Evolutionary conservation across 192 early-diverging fungal genomes (phyloP).

Genomic region (Phlyctochytrium planicorne): DNA sequence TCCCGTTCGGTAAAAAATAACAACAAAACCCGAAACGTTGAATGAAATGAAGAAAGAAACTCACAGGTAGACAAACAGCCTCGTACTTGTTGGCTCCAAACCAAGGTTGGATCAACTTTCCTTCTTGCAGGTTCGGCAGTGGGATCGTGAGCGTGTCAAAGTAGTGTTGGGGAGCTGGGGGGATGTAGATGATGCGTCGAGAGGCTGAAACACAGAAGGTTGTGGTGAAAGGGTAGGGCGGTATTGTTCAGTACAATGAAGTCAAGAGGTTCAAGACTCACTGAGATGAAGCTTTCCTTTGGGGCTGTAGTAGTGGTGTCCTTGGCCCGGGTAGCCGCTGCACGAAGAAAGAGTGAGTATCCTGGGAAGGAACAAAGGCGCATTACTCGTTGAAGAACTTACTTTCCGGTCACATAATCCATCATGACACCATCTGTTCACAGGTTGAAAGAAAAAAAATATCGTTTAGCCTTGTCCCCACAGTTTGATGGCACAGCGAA

Average conservation of each 20-base stretch:
- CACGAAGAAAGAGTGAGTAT: background rate
- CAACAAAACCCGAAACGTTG: no score
- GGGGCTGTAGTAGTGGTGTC: background rate
- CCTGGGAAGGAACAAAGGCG: no score
- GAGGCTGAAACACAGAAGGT: background rate
- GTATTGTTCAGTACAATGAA: no score
- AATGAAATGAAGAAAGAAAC: no score
- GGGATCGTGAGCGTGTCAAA: conserved; percentile 5
- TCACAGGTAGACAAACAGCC: conserved; percentile 40
- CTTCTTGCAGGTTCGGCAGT: conserved; percentile 9
- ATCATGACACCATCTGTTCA: background rate
- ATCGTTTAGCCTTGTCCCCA: no score
- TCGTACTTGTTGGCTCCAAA: conserved; percentile 50
- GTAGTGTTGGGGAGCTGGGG: background rate
- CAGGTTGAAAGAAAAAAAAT: background rate
- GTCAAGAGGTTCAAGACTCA: background rate
- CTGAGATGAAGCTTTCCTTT: background rate
- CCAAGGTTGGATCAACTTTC: conserved; percentile 52
- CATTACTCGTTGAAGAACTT: no score
- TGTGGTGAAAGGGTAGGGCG: no score
- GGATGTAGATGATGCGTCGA: conserved; percentile 14
- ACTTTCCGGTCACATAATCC: background rate
- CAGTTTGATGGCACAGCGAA: no score
- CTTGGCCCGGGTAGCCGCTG: conserved; percentile 9
- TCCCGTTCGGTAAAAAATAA: background rate